Percentiles rank a stretch among this genome's conserved stretches.
phyloP scores from a whole-genome alignment of 2,329 filamentous ascomycete genomes.

The Colletotrichum sp. region DNA sequence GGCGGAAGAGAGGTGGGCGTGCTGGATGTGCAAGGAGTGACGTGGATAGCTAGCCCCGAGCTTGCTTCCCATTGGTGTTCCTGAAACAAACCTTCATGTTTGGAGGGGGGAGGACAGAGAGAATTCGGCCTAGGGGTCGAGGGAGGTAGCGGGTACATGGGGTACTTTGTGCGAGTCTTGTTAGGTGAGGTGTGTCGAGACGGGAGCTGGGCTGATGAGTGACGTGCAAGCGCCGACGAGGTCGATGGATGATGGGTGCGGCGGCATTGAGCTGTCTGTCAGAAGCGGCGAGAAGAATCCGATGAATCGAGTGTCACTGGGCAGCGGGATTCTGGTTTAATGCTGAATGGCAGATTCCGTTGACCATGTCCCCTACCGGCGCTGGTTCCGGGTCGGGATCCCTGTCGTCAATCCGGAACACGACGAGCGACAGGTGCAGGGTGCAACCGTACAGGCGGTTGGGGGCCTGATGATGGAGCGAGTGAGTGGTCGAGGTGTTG shows the following conservation, averaged over 20 bases:
- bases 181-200: background rate
- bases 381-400: constrained; percentile 4
- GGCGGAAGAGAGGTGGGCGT: background rate
- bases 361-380: background rate
- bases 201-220: background rate
- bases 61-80: constrained; percentile 22
- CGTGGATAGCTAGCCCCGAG: constrained; percentile 15
- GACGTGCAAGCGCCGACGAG: background rate
- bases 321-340: background rate
- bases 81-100: constrained; percentile 21
- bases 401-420: constrained; percentile 19
- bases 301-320: background rate
- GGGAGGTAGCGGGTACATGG: background rate
- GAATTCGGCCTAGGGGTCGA: background rate
- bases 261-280: background rate
- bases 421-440: constrained; percentile 14
- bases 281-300: background rate
- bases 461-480: background rate
- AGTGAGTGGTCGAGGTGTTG: background rate
- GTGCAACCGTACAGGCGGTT: constrained; percentile 7
- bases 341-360: background rate
- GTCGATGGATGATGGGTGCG: background rate
- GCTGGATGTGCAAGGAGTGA: constrained; percentile 9
- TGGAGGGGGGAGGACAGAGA: background rate
- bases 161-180: background rate